Evolutionary conservation across 352 stramenopile genomes (phyloP).

Genomic region (Paralagenidium karlingii): DNA sequence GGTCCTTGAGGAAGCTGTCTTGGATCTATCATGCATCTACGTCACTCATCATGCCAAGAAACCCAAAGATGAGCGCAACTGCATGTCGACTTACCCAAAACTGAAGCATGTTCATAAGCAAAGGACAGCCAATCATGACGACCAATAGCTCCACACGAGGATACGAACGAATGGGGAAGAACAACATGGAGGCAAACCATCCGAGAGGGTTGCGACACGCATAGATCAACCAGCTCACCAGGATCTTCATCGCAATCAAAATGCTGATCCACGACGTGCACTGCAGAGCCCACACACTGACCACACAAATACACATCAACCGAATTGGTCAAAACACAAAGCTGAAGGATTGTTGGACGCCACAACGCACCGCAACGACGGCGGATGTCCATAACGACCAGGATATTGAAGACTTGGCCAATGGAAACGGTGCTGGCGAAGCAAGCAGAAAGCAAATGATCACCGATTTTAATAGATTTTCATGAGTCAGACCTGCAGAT

Average conservation of each 20-base stretch:
- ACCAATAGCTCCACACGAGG: slow-evolving; percentile 70
- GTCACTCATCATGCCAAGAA: neutral
- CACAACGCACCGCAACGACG: slow-evolving; percentile 23
- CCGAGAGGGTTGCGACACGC: slow-evolving; percentile 41
- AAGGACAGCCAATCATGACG: slow-evolving; percentile 75
- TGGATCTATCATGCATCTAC: too few species aligned
- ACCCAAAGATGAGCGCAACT: neutral
- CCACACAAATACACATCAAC: neutral
- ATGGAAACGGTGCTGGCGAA: slow-evolving; percentile 25
- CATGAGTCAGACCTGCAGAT: neutral
- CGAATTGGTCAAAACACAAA: neutral
- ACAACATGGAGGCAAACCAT: slow-evolving; percentile 45
- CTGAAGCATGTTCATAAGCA: slow-evolving; percentile 79
- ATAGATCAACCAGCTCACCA: slow-evolving; percentile 48
- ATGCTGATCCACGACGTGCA: slow-evolving; percentile 53
- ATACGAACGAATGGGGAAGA: slow-evolving; percentile 53
- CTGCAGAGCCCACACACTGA: slow-evolving; percentile 49
- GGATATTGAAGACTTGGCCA: slow-evolving; percentile 48
- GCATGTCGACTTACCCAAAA: too few species aligned
- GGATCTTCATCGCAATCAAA: slow-evolving; percentile 50
- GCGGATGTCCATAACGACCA: slow-evolving; percentile 52
- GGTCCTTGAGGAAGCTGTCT: slow-evolving; percentile 69
- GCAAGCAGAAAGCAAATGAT: slow-evolving; percentile 1
- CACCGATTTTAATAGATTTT: slow-evolving; percentile 1
- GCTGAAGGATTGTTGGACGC: slow-evolving; percentile 1